A percentile compares a stretch with the other conserved stretches of the same genome.
Evolutionary conservation across 192 early-diverging fungal species (phyloP).

Genomic region (Backusella psychrophila): DNA sequence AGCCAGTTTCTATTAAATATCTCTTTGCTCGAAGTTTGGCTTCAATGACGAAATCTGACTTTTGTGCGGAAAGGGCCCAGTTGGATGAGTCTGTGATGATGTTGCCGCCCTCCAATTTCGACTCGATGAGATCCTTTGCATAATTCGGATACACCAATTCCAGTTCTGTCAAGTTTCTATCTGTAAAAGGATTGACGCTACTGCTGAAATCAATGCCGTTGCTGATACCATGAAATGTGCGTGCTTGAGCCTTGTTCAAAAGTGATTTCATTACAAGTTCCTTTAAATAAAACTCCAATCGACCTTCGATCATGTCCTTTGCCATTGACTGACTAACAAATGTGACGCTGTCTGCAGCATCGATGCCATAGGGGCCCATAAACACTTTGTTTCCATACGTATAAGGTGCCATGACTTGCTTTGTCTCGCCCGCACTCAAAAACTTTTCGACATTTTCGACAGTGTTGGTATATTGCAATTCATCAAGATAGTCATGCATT

Average conservation of each 20-base stretch:
- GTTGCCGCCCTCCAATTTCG: not conserved
- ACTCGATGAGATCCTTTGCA: conserved; percentile 9
- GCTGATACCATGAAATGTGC: conserved; percentile 50
- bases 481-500: conserved; percentile 59
- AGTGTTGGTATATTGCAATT: conserved; percentile 52
- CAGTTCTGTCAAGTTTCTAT: conserved; percentile 26
- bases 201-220: conserved; percentile 51
- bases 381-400: conserved; percentile 48
- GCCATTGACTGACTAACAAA: conserved; percentile 56
- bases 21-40: conserved; percentile 47
- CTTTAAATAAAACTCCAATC: conserved; percentile 52
- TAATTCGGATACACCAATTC: conserved; percentile 40
- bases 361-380: conserved; percentile 49
- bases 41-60: conserved; percentile 10
- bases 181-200: conserved; percentile 46
- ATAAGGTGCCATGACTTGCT: conserved; percentile 25
- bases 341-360: conserved; percentile 47
- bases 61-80: not conserved
- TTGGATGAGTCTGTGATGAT: not conserved
- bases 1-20: conserved; percentile 39
- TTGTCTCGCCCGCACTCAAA: conserved; percentile 35
- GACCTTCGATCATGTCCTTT: conserved; percentile 51
- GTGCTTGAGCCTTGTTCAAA: conserved; percentile 40
- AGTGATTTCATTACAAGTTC: conserved; percentile 52
- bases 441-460: conserved; percentile 49